Conservation (phyloP, 805 yeast species). For the Kluyveromyces aestuarii region DNA sequence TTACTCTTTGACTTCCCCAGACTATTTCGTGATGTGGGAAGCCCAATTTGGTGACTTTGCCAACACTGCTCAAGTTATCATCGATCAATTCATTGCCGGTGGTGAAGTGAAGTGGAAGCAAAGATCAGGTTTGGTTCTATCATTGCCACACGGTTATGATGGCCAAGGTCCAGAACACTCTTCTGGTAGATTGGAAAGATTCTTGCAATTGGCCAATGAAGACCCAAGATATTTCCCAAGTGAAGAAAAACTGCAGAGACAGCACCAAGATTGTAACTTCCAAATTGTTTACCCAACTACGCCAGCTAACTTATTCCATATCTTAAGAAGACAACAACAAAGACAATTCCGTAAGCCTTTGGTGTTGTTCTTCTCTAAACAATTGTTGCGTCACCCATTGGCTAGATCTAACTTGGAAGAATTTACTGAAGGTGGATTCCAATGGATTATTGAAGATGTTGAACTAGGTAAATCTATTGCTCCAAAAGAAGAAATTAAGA, state of each 20-base stretch:
- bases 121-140: conserved; percentile 91
- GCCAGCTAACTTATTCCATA: conserved; percentile 93
- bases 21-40: conserved; percentile 96
- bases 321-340: conserved; percentile 97
- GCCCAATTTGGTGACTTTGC: conserved; percentile 99
- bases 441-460: conserved; percentile 90
- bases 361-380: conserved; percentile 81
- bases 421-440: conserved; percentile 87
- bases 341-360: conserved; percentile 96
- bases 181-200: conserved; percentile 94
- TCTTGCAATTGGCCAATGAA: conserved; percentile 90
- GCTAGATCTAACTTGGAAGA: conserved; percentile 81
- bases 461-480: conserved; percentile 75
- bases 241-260: conserved; percentile 81
- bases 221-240: conserved; percentile 93
- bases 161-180: conserved; percentile 99
- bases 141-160: conserved; percentile 98
- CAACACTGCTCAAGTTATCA: conserved; percentile 95
- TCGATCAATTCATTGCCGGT: conserved; percentile 93
- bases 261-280: conserved; percentile 97
- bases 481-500: conserved; percentile 75
- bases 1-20: conserved; percentile 95
- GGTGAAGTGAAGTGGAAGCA: conserved; percentile 99
- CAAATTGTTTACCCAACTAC: conserved; percentile 98
- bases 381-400: conserved; percentile 91